Evolutionary conservation across 106 monocot species (phyloP).

Genomic region (Platanthera zijinensis): DNA sequence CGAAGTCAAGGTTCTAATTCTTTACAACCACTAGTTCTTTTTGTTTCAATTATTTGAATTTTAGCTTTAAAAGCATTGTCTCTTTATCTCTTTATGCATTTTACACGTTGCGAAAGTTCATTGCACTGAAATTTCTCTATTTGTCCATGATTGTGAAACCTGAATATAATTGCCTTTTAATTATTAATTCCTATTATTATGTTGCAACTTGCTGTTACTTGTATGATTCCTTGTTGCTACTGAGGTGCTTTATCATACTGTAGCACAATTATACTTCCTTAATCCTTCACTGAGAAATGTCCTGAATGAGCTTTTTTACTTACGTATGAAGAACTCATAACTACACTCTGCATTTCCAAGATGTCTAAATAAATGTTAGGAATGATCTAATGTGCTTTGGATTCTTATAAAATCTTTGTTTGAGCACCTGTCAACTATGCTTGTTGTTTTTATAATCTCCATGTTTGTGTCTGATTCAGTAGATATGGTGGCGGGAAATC

Average conservation of each 20-base stretch:
- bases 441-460: neutral
- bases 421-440: neutral
- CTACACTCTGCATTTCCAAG: neutral
- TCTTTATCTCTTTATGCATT: neutral
- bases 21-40: neutral
- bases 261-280: neutral
- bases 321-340: neutral
- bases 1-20: conserved; percentile 73
- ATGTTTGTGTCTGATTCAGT: neutral
- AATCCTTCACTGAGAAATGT: neutral
- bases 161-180: neutral
- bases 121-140: neutral
- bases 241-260: neutral
- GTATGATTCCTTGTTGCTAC: neutral
- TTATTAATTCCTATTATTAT: neutral
- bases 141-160: neutral
- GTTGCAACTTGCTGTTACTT: neutral
- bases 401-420: neutral
- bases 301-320: neutral
- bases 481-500: neutral
- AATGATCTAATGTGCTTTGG: neutral
- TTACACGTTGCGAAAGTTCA: neutral
- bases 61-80: neutral
- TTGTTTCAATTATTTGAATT: neutral
- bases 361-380: neutral